phyloP scores from a whole-genome alignment of 352 stramenopile species.

The Phytophthora citrophthora region DNA sequence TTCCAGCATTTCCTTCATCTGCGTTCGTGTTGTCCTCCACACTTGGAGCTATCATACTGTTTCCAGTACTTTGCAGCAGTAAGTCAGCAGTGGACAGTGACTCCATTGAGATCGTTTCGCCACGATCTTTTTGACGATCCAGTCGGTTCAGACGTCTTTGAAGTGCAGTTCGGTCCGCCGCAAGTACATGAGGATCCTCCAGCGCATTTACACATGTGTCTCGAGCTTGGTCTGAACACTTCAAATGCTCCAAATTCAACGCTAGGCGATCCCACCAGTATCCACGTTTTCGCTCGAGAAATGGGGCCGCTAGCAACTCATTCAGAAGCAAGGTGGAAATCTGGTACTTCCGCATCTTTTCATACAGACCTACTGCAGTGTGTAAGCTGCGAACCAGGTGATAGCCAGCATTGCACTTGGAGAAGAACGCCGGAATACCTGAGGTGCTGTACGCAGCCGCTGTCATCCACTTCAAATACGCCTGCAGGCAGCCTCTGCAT shows the following conservation, averaged over 20 bases:
- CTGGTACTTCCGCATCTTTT: conserved; percentile 81
- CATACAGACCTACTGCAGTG: conserved; percentile 62
- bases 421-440: conserved; percentile 49
- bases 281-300: conserved; percentile 68
- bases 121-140: conserved; percentile 23
- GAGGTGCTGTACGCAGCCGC: conserved; percentile 20
- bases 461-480: conserved; percentile 53
- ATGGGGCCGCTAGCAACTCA: conserved; percentile 58
- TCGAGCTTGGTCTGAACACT: conserved; percentile 57
- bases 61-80: conserved; percentile 27
- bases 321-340: conserved; percentile 70
- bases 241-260: conserved; percentile 78
- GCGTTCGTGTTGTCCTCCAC: conserved; percentile 10
- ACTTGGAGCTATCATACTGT: conserved; percentile 13
- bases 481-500: conserved; percentile 50
- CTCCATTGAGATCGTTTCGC: conserved; percentile 17
- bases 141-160: conserved; percentile 57
- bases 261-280: conserved; percentile 81
- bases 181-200: conserved; percentile 59
- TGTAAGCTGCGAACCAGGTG: conserved; percentile 69
- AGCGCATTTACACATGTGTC: conserved; percentile 61
- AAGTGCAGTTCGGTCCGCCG: conserved; percentile 63
- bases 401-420: conserved; percentile 75
- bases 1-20: conserved; percentile 18
- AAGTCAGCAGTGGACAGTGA: conserved; percentile 18